Evolutionary conservation across 352 stramenopile species (phyloP), one percentile per base, ranked within the genome.

Genomic region (Globisporangium megalacanthum): DNA sequence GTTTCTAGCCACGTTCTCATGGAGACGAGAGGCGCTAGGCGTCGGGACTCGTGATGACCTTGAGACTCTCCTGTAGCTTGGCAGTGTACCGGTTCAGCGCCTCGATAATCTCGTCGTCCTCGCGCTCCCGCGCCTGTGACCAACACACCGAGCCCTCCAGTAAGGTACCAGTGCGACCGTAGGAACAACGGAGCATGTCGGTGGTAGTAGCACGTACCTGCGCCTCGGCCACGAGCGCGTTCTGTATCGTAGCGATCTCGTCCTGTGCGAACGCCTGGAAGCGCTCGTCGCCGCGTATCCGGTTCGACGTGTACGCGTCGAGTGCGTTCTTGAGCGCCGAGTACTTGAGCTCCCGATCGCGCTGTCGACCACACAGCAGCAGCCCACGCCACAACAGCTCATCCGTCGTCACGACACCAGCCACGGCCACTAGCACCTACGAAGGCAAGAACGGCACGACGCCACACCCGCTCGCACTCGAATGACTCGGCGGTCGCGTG

Each of bases 81-180:
- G 87, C 73, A 0, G 92, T 97, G 70, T 97, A 98, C 41, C 86
- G 66, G 67, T 97, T 97, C 57, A 98, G 81, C 36, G 88, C 91
- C 53, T 93, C 82, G 17, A 97, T 89, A 65, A 98, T 98, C 62
- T 97, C 83, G 65, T 97, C 88, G 77, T 98, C 94, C 63, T 96
- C 85, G 31, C 78, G 67, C 57, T 97, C 75, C 22, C 93, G 82
- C 33, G 96, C 85, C 68, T 86, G 51, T 31, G 35, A 39, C 35
- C 35, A 13, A 13, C 6, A 1, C 35, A 8, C 35, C 35, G 35
- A 39, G 35, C 6, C 6, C 35, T 22, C 15, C 17, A 2, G 41
- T 47, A 14, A 47, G 41, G 15, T 25, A 11, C 41, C 17, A 8
- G 41, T 22, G 15, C 41, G 41, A 22, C 41, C 41, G 11, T n/a